Conservation (phyloP, 2,329 filamentous ascomycete genomes). For the Colletotrichum somersetense region DNA sequence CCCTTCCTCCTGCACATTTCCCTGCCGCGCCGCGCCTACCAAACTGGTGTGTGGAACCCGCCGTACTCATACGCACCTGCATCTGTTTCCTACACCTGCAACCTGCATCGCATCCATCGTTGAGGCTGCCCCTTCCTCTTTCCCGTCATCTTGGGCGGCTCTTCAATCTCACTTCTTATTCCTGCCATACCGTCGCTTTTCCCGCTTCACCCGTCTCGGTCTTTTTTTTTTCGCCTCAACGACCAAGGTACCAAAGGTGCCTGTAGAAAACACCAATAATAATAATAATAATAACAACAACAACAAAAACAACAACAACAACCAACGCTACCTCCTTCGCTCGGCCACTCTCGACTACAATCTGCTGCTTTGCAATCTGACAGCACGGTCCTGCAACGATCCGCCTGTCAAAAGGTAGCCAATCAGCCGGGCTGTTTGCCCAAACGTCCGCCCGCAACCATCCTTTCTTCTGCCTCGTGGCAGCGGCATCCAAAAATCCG, state of each 20-base stretch:
- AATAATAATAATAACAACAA: background rate
- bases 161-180: constrained; percentile 4
- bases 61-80: background rate
- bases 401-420: constrained; percentile 13
- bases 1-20: constrained; percentile 7
- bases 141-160: constrained; percentile 10
- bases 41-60: constrained; percentile 4
- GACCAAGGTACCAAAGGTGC: background rate
- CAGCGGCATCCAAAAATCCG: constrained; percentile 23
- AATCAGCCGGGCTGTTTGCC: constrained; percentile 8
- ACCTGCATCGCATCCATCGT: constrained; percentile 21
- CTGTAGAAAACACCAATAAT: background rate
- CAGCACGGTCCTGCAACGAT: constrained; percentile 7
- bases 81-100: constrained; percentile 25
- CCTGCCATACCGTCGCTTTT: constrained; percentile 3
- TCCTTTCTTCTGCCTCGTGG: constrained; percentile 42
- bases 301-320: background rate
- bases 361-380: background rate
- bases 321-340: background rate
- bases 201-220: background rate
- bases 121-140: constrained; percentile 17
- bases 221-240: background rate
- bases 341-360: constrained; percentile 10
- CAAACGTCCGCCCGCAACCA: constrained; percentile 25
- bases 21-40: background rate